Evolutionary conservation across 2,329 filamentous ascomycete genomes (phyloP).

Genomic region (Rhinocladiella similis): DNA sequence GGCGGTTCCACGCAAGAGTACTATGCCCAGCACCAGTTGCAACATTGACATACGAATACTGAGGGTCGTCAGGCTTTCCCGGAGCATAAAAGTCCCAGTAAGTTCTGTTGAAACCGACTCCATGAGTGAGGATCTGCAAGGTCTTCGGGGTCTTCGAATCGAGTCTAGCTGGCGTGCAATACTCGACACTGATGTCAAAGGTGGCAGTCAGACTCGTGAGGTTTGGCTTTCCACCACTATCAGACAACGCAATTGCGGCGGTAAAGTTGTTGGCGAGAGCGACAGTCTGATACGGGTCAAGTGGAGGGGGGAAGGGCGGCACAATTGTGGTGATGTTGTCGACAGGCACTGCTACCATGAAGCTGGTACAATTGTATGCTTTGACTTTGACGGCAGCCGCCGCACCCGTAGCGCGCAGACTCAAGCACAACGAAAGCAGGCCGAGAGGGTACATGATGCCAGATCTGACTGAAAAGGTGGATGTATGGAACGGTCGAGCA

Average conservation of each 20-base stretch:
- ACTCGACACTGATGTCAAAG: slow-evolving; percentile 65
- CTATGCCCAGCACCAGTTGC: slow-evolving; percentile 36
- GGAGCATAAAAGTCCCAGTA: slow-evolving; percentile 27
- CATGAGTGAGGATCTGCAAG: slow-evolving; percentile 20
- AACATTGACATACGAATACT: slow-evolving; percentile 21
- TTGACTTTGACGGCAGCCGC: no score
- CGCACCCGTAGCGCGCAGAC: no score
- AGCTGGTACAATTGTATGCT: slow-evolving; percentile 19
- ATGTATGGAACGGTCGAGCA: no score
- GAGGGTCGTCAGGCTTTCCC: slow-evolving; percentile 13
- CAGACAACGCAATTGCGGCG: slow-evolving; percentile 15
- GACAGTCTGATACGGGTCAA: no score
- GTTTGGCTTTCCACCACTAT: slow-evolving; percentile 62
- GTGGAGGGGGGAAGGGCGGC: slow-evolving; percentile 15
- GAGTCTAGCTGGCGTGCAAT: slow-evolving; percentile 14
- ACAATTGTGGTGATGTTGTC: slow-evolving; percentile 19
- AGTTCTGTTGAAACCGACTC: slow-evolving; percentile 23
- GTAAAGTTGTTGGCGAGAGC: slow-evolving; percentile 18
- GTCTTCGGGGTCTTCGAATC: slow-evolving; percentile 20
- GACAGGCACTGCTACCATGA: slow-evolving; percentile 21
- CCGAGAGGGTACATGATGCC: no score
- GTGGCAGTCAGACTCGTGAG: slow-evolving; percentile 82
- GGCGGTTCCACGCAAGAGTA: slow-evolving; percentile 43
- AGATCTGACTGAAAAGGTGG: no score
- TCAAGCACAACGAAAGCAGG: no score